phyloP scores from a whole-genome alignment of 257 asterid species.

The Jacaranda copaia region DNA sequence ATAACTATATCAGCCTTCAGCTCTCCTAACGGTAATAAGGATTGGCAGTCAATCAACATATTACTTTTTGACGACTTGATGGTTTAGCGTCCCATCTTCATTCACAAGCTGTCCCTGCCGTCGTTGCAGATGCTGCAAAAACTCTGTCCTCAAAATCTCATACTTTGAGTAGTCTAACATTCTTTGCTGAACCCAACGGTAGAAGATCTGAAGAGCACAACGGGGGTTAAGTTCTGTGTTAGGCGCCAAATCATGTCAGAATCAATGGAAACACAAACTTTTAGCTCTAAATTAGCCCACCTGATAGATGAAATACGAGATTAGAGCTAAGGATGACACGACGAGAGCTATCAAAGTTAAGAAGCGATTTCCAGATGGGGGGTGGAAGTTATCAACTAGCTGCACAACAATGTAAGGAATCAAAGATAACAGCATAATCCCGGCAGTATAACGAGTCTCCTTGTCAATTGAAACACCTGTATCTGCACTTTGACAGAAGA shows the following conservation, averaged over 20 bases:
- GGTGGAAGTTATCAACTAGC: slow-evolving; percentile 22
- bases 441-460: slow-evolving; percentile 52
- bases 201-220: slow-evolving; percentile 40
- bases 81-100: slow-evolving; percentile 2
- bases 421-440: slow-evolving; percentile 61
- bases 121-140: slow-evolving; percentile 41
- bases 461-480: slow-evolving; percentile 46
- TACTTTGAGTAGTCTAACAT: slow-evolving; percentile 59
- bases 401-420: slow-evolving; percentile 58
- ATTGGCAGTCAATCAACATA: not conserved
- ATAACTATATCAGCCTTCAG: too few species aligned
- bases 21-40: too few species aligned
- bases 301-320: slow-evolving; percentile 53
- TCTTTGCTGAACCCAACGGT: slow-evolving; percentile 68
- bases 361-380: slow-evolving; percentile 33
- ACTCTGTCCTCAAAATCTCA: slow-evolving; percentile 42
- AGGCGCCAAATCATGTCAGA: slow-evolving; percentile 4
- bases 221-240: not conserved
- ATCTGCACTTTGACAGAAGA: slow-evolving; percentile 38
- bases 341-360: slow-evolving; percentile 49
- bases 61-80: slow-evolving; percentile 45
- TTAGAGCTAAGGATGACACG: slow-evolving; percentile 41
- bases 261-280: too few species aligned
- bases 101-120: slow-evolving; percentile 44
- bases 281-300: slow-evolving; percentile 23